Evolutionary conservation across 192 early-diverging fungal species (phyloP).

Genomic region (Coemansia sp.): DNA sequence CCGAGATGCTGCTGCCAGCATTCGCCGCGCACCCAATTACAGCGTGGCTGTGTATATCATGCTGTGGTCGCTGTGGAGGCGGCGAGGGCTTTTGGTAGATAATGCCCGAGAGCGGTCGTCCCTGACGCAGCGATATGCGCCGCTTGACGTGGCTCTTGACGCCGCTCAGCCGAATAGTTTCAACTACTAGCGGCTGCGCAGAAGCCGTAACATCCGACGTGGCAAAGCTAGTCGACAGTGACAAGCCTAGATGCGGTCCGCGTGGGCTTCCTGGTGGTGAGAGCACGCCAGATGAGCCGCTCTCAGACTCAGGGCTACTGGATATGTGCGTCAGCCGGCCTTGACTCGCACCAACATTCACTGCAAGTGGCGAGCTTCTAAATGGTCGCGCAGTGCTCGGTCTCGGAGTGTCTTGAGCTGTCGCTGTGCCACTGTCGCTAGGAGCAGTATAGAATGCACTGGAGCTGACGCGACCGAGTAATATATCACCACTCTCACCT

Average conservation of each 20-base stretch:
- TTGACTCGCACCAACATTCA: neutral
- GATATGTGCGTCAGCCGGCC: neutral
- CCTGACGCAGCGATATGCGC: slow-evolving; percentile 41
- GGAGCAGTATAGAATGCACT: neutral
- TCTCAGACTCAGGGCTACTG: slow-evolving; percentile 16
- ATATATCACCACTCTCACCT: neutral
- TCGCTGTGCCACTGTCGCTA: neutral
- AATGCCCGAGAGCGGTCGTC: slow-evolving; percentile 51
- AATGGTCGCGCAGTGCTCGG: slow-evolving; percentile 16
- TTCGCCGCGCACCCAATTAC: neutral
- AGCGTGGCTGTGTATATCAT: neutral
- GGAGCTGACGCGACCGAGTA: neutral
- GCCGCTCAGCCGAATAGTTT: slow-evolving; percentile 47
- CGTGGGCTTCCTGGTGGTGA: slow-evolving; percentile 26
- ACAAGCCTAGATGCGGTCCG: neutral
- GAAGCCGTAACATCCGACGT: slow-evolving; percentile 22
- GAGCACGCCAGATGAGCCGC: neutral
- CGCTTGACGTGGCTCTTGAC: slow-evolving; percentile 48
- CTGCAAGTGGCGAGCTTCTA: slow-evolving; percentile 34
- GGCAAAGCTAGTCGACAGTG: slow-evolving; percentile 16
- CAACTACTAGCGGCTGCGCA: slow-evolving; percentile 30
- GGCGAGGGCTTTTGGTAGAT: slow-evolving; percentile 18
- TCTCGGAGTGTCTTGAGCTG: slow-evolving; percentile 14
- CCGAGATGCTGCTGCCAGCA: neutral
- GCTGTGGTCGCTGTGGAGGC: neutral